These are phyloP conservation scores for Aquilaria malaccensis DNA, from an alignment of 345 rosid genomes.

Conservation along the genomic window DNA sequence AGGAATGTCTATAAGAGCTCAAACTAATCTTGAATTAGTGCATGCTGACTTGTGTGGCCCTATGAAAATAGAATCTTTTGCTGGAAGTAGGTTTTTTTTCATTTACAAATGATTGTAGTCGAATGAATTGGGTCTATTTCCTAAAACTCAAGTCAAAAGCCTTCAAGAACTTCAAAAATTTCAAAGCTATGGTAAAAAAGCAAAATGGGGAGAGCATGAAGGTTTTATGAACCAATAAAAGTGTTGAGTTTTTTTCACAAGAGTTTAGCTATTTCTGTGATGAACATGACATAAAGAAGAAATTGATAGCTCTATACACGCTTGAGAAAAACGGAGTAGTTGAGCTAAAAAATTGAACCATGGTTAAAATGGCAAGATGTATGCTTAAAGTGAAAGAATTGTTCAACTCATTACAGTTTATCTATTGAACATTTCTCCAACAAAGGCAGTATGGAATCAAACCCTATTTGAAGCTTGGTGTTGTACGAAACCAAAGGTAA, in stretches of 20 bases:
- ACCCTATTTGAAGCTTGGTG: too few species aligned
- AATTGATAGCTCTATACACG: neutral
- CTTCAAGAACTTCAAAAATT: neutral
- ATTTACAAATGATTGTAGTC: neutral
- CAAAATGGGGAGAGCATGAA: neutral
- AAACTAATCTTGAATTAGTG: neutral
- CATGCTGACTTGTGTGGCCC: neutral
- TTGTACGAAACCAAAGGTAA: too few species aligned
- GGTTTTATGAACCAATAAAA: neutral
- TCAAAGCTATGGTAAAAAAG: neutral
- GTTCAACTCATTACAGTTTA: neutral
- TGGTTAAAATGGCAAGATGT: neutral
- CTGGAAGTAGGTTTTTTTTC: neutral
- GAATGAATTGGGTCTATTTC: neutral
- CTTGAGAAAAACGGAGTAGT: neutral
- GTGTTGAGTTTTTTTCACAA: neutral
- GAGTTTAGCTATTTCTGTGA: neutral
- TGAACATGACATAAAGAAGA: neutral
- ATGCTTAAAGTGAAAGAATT: neutral
- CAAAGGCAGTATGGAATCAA: neutral
- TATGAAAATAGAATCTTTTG: neutral
- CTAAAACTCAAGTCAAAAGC: neutral
- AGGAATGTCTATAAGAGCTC: neutral
- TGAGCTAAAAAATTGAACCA: neutral
- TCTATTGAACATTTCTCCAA: neutral